Conservation (phyloP, 148 eudicot species). For the Amaranthus cruentus region DNA sequence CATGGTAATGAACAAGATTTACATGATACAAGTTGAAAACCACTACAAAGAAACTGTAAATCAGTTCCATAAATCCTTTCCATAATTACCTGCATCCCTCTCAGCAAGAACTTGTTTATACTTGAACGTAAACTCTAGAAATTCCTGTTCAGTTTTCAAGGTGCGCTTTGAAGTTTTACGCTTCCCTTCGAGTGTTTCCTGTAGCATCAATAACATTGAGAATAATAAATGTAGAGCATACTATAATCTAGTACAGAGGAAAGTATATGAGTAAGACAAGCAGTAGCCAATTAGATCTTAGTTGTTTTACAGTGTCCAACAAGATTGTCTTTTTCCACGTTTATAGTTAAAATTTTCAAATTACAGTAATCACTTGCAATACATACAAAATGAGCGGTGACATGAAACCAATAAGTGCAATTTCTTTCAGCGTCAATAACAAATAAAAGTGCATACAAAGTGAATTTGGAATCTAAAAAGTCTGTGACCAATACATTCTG, state of each 20-base stretch:
- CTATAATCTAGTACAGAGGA: neutral
- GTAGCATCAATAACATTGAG: constrained; percentile 19
- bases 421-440: too few species aligned
- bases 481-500: too few species aligned
- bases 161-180: constrained; percentile 72
- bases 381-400: too few species aligned
- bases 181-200: constrained; percentile 75
- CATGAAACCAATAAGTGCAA: too few species aligned
- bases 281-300: neutral
- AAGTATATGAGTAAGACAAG: neutral
- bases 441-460: too few species aligned
- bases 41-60: neutral
- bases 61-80: neutral
- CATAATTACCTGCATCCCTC: constrained; percentile 75
- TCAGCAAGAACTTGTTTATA: constrained; percentile 83
- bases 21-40: neutral
- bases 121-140: constrained; percentile 81
- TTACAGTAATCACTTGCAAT: too few species aligned
- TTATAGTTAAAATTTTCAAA: too few species aligned
- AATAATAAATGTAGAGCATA: neutral
- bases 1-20: neutral
- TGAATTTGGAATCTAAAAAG: too few species aligned
- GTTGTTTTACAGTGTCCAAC: neutral
- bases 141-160: constrained; percentile 85
- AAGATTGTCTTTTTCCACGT: neutral